Base-by-base conservation (phyloP, 75 land plant species). In the Picea glauca region DNA sequence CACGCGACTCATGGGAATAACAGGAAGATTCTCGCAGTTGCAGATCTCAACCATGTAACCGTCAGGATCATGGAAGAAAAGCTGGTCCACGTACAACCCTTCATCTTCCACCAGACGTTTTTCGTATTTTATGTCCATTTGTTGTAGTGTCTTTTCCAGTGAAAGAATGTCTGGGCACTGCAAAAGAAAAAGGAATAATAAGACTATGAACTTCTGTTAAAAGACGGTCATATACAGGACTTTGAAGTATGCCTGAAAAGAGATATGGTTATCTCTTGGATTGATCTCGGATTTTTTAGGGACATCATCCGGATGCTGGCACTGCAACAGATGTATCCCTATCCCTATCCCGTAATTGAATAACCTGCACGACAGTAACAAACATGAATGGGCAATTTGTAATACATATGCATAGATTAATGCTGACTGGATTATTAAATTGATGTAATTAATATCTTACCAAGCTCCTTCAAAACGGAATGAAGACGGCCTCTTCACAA, bases 11-110 rank as follows among this genome's bases (percentile, higher is more conserved):
- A 86, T 77, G n/a, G 89, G 93, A 2, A 2, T 6, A 62, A 91
- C 64, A 0, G 93, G 93, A 35, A 91, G 78, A 38, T 86, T 76
- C 20, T 91, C 81, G 74, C 93, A 91, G 77, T 86, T 85, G 79
- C 93, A 91, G n/a, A 91, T 78, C 80, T 91, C 93, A 0, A 91
- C 82, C 93, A 91, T 91, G 84, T 86, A 80, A 13, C 93, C 93
- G 76, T 86, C 86, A 26, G 87, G 88, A 64, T 86, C 88, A 58
- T 86, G 88, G 79, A 86, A 80, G 80, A 86, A 86, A 26, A 86
- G 38, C 33, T 84, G 88, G 31, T 86, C 88, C 57, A 84, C 82
- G 38, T 56, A 30, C 2, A 86, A 21, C n/a, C 83, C 87, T 13
- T 23, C 86, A 30, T 86, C 86, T 31, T 77, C 79, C 6, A 86